Base-by-base conservation (phyloP, 768 basidiomycete genomes). In the Gelatoporia subvermispora region DNA sequence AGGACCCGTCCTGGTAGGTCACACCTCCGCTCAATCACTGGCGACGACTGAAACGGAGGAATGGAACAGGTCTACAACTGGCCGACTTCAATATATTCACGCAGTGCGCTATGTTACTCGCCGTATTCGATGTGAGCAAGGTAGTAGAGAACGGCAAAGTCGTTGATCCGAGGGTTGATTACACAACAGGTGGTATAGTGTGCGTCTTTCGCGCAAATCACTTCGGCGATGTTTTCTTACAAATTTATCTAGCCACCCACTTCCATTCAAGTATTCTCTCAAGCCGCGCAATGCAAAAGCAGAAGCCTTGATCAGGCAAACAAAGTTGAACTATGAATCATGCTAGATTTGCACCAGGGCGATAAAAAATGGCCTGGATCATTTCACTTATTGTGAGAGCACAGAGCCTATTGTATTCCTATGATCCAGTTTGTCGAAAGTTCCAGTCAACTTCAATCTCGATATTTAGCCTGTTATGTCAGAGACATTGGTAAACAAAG, bases 51-150 rank as follows among this genome's bases (percentile, higher is more conserved):
- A 18, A 43, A 21, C 20, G 8, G 35, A 48, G 52, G 22, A 51
- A 54, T 38, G 53, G 59, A 48, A 53, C 57, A 4, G 58, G 58
- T 3, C 50, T 54, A 3, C 55, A 64, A 42, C 54, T 70, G 18
- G 66, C 69, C 4, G 61, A 68, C 39, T 43, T 48, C 2, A 60
- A 59, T 3, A 42, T 68, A 13, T 70, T 55, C 47, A 36, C 64
- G 18, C 22, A 54, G 1, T 50, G 57, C 41, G 65, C 65, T 2
- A 62, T 60, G 58, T 49, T 59, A 4, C 60, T 68, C 9, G 60
- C 68, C 3, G 54, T 50, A 8, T 67, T 66, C 49, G 47, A 60
- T 22, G 57, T 69, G 18, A 38, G 46, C 15, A 65, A 66, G 48
- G 45, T 53, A 18, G 45, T 65, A 16, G 63, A 60, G 43, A 55